Conservation (phyloP, 73 alveolate species). For the Durusdinium trenchii region DNA sequence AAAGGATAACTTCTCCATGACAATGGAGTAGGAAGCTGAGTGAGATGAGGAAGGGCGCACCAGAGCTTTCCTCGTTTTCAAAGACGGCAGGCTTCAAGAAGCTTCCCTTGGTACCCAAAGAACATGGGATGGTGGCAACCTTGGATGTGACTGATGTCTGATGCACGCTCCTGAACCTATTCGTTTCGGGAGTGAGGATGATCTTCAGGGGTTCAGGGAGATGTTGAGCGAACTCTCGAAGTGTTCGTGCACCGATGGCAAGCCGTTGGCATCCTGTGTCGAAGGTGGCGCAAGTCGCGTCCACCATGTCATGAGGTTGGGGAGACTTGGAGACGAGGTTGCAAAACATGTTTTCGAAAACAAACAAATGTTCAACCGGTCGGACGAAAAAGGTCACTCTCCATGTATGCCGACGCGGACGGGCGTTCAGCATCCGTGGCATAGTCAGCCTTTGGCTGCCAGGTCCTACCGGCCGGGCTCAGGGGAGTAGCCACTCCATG, state of each 20-base stretch:
- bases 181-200: not conserved
- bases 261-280: conserved; percentile 8
- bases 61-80: not conserved
- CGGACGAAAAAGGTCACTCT: not conserved
- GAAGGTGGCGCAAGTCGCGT: not conserved
- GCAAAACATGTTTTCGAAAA: not conserved
- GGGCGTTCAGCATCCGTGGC: too few relatives aligned
- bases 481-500: too few relatives aligned
- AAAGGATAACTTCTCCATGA: not conserved
- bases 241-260: not conserved
- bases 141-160: not conserved
- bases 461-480: not conserved
- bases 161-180: conserved; percentile 14
- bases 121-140: not conserved
- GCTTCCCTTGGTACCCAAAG: not conserved
- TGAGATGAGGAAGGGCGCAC: not conserved
- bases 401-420: not conserved
- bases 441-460: not conserved
- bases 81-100: not conserved
- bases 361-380: not conserved
- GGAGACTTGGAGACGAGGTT: not conserved
- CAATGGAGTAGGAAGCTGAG: not conserved
- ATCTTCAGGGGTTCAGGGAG: not conserved
- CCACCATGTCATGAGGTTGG: not conserved
- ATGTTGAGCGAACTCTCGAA: not conserved